A percentile compares a stretch with the other conserved stretches of the same genome.
Evolutionary conservation across 208 protist species (phyloP).

Genomic region (Trypanosomatidae sp.): DNA sequence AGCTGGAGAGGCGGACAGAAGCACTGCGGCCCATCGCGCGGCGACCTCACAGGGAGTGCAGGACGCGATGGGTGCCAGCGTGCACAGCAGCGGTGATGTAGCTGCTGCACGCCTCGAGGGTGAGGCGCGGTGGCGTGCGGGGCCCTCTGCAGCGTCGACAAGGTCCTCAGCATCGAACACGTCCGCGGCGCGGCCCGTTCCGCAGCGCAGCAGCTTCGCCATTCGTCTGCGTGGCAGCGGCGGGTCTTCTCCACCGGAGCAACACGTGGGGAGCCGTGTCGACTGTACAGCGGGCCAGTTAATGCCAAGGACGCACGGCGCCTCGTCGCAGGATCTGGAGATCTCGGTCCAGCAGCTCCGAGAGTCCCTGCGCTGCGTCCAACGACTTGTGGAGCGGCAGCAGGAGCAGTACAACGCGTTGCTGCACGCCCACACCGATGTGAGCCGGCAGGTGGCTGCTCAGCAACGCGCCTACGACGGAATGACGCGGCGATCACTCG

Average conservation of each 20-base stretch:
- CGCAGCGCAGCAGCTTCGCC: conserved; percentile 28
- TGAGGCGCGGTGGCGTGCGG: no score
- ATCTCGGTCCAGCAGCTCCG: background rate
- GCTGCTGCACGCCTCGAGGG: background rate
- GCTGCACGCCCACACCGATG: conserved; percentile 15
- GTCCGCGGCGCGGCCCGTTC: conserved; percentile 4
- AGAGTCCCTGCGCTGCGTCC: conserved; percentile 6
- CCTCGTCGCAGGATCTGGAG: background rate
- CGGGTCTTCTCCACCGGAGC: background rate
- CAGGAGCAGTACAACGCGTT: conserved; percentile 22
- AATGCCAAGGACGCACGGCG: background rate
- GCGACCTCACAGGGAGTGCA: no score
- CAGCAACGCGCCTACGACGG: conserved; percentile 16
- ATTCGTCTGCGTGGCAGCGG: conserved; percentile 19
- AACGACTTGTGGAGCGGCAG: conserved; percentile 11
- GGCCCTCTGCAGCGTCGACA: background rate
- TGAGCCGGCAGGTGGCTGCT: conserved; percentile 13
- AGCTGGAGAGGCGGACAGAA: no score
- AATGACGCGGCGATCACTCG: conserved; percentile 3
- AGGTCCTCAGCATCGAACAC: background rate
- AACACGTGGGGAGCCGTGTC: background rate
- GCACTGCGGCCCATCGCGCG: no score
- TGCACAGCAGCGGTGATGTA: background rate
- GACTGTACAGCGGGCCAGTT: background rate
- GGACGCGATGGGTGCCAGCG: no score